Evolutionary conservation across 768 basidiomycete species (phyloP), one percentile per base, ranked within the genome.

Genomic region (Galerina marginata): DNA sequence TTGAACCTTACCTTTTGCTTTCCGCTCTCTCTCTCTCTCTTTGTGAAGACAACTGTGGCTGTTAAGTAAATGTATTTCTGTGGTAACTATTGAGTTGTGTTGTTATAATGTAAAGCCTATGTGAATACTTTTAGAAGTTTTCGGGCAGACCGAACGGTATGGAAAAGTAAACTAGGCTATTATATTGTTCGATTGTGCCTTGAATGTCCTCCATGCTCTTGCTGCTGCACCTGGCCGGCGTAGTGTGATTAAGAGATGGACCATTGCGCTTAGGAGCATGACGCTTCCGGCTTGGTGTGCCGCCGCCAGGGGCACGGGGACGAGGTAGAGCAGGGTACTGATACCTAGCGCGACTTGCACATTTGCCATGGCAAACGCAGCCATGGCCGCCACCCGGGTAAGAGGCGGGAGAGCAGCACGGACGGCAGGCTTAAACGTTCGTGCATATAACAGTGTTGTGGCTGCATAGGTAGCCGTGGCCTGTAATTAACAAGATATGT

Each of bases 211-310:
- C 90, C 88, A 90, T 25, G 81, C 70, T 46, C 78, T 78, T 11
- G 93, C 92, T 16, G 87, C 88, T 11, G 71, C 64, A 16, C 88
- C 81, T 0, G 95, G 96, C 56, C 83, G 78, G 38, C 94, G 81
- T 56, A 98, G 74, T 0, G 87, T 81, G 15, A 92, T 81, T 6
- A 91, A 76, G 3, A 96, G 71, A 52, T 93, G 93, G 2, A 95
- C 72, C 82, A 95, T 86, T 4, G 91, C 85, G 20, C 91, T 95
- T 48, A 99, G 77, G 6, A 99, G 79, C 40, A 90, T 82, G 6
- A 99, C 91, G 67, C 95, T 96, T 5, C 96, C 97, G 0, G 94
- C 96, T 73, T 99, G 97, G 72, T 99, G 97, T 36, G 89, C 83
- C 11, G 96, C 94, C 7, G 97, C 97, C 2, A 99, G 77, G 2